Evolutionary conservation across 1,284 basidiomycete species (phyloP).

Genomic region (Fomitopsis betulina): DNA sequence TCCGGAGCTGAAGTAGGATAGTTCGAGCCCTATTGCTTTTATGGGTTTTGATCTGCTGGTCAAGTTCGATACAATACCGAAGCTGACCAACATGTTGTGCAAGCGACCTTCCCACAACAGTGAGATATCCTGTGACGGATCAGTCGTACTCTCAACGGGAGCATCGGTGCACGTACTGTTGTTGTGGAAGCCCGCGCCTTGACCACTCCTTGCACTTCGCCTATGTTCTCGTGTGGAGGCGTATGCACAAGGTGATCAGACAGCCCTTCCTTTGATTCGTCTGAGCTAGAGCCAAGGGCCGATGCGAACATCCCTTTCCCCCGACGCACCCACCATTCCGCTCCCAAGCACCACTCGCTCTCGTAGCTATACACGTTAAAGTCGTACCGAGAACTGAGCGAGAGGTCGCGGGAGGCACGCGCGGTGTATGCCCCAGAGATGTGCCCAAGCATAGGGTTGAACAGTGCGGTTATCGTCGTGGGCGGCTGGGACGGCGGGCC

Average conservation of each 20-base stretch:
- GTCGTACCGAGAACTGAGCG: slow-evolving; percentile 88
- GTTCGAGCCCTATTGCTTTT: slow-evolving; percentile 82
- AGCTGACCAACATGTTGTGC: slow-evolving; percentile 82
- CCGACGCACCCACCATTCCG: slow-evolving; percentile 87
- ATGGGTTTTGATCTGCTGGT: slow-evolving; percentile 82
- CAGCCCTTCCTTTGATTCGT: not conserved
- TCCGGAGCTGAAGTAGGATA: slow-evolving; percentile 86
- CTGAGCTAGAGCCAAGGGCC: not conserved
- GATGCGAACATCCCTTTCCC: slow-evolving; percentile 18
- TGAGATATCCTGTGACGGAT: slow-evolving; percentile 65
- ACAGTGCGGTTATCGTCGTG: slow-evolving; percentile 90
- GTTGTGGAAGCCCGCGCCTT: slow-evolving; percentile 88
- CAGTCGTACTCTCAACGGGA: slow-evolving; percentile 7
- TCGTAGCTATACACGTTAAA: slow-evolving; percentile 98
- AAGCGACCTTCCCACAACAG: slow-evolving; percentile 94
- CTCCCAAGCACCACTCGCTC: slow-evolving; percentile 93
- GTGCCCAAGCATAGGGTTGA: slow-evolving; percentile 97
- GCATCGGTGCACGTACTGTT: slow-evolving; percentile 48
- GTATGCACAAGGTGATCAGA: slow-evolving; percentile 5
- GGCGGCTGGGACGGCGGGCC: slow-evolving; percentile 65
- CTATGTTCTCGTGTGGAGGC: slow-evolving; percentile 14
- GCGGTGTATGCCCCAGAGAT: slow-evolving; percentile 90
- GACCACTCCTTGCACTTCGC: slow-evolving; percentile 75
- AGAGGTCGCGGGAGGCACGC: slow-evolving; percentile 81
- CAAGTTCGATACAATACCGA: slow-evolving; percentile 87